Evolutionary conservation across 192 early-diverging fungal species (phyloP), one percentile per base, ranked within the genome.

Genomic region (Coemansia sp.): DNA sequence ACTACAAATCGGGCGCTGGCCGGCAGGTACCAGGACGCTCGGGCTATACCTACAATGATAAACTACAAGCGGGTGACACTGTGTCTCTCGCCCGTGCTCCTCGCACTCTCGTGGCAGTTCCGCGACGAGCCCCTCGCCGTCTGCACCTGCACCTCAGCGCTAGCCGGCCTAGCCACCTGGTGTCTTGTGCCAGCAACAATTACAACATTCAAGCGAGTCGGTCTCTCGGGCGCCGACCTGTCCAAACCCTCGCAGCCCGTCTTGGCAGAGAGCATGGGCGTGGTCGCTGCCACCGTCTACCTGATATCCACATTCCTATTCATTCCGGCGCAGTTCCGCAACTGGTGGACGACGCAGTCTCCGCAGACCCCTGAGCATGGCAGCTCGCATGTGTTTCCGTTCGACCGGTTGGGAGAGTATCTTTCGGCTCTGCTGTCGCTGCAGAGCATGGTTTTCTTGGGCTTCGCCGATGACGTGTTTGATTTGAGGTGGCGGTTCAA

Each of bases 381-480:
- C 7, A 37, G 34, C 49, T 48, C 65, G 21, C 49, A 53, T 30
- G 47, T 57, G 54, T 70, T 78, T 53, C 60, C 68, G 39, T 62
- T 53, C 39, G 57, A 51, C 19, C 73, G 93, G 84, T 81, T 99
- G 24, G 92, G 89, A n/a, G 91, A 96, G 76, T 89, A 91, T 30
- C 68, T 99, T 25, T 91, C 93, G 6, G 93, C 91, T 7, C 64
- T 99, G 2, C 70, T 99, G 13, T 87, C 94, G 22, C 80, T 99
- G 45, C 91, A 95, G 61, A 91, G 89, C 51, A 99, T 99, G 97
- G 87, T 95, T 13, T 89, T 99, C 41, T 81, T 99, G 43, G 97
- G 97, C 9, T 98, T 99, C 67, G 95, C 93, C 18, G 97, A 99
- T 72, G 97, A 99, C 67, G 91, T 99, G 13, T 84, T 99, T 57